A percentile compares a stretch with the other conserved stretches of the same genome.
Evolutionary conservation across 768 basidiomycete species (phyloP).

Genomic region (Lactarius deliciosus): DNA sequence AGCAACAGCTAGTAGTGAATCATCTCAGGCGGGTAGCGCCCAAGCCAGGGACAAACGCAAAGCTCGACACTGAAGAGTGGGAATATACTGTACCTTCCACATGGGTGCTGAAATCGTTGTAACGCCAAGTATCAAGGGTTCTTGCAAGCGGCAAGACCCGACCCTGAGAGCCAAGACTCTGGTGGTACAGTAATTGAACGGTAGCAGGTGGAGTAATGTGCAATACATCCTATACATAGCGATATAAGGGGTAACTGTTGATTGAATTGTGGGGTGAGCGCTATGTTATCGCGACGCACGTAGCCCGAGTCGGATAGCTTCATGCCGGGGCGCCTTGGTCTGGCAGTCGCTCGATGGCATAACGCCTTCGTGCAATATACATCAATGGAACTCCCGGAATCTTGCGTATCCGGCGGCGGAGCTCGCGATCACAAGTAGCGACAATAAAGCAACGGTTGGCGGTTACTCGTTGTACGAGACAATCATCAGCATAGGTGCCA

Average conservation of each 20-base stretch:
- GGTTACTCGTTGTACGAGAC: conserved; percentile 92
- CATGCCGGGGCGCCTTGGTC: conserved; percentile 81
- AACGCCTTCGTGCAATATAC: conserved; percentile 92
- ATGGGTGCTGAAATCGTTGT: neutral
- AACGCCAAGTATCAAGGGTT: neutral
- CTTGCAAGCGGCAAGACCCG: neutral
- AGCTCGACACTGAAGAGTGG: neutral
- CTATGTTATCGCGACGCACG: conserved; percentile 7
- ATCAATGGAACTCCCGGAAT: conserved; percentile 92
- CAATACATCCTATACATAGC: neutral
- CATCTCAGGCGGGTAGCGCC: neutral
- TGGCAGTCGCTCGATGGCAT: conserved; percentile 92
- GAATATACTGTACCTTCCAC: neutral
- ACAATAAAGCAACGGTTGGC: conserved; percentile 96
- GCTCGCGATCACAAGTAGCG: conserved; percentile 95
- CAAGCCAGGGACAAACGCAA: neutral
- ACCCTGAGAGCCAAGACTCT: neutral
- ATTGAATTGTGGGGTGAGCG: neutral
- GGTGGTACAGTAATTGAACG: conserved; percentile 25
- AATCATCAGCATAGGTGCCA: conserved; percentile 99
- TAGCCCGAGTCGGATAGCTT: neutral
- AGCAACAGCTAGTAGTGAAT: neutral
- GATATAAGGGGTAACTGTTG: neutral
- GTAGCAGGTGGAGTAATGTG: neutral
- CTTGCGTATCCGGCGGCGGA: conserved; percentile 88